Conservation (phyloP, 768 basidiomycete genomes). For the Russula compacta region DNA sequence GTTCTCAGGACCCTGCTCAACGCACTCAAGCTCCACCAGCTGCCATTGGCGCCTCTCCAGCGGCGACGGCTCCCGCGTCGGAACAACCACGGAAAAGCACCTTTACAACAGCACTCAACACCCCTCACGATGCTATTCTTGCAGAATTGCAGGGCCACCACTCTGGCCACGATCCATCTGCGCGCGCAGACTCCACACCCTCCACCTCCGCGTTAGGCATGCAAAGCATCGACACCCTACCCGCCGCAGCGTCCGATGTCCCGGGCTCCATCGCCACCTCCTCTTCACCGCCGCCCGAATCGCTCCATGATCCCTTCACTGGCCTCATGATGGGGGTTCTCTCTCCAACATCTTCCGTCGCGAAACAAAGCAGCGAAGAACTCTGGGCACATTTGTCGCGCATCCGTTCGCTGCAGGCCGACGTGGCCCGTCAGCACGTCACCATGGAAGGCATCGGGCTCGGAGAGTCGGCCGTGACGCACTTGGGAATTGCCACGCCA, state of each 20-base stretch:
- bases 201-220: background rate
- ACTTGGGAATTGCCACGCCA: background rate
- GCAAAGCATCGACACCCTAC: slow-evolving; percentile 14
- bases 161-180: slow-evolving; percentile 7
- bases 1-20: background rate
- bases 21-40: background rate
- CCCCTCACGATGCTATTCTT: slow-evolving; percentile 58
- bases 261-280: slow-evolving; percentile 18
- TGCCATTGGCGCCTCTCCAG: background rate
- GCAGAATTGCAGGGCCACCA: slow-evolving; percentile 38
- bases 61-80: slow-evolving; percentile 4
- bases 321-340: slow-evolving; percentile 36
- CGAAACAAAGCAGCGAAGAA: slow-evolving; percentile 30
- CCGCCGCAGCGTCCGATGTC: slow-evolving; percentile 15
- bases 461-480: background rate
- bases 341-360: slow-evolving; percentile 13
- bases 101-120: slow-evolving; percentile 30
- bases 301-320: slow-evolving; percentile 41
- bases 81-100: slow-evolving; percentile 21
- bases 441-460: slow-evolving; percentile 63
- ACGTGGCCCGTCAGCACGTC: slow-evolving; percentile 63
- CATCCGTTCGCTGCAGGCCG: slow-evolving; percentile 63
- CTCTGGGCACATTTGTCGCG: slow-evolving; percentile 61
- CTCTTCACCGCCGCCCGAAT: slow-evolving; percentile 22
- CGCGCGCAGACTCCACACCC: slow-evolving; percentile 16